Evolutionary conservation across 371 early-diverging fungal genomes (phyloP), one percentile per base, ranked within the genome.

Genomic region (Encephalitozoon cuniculi): DNA sequence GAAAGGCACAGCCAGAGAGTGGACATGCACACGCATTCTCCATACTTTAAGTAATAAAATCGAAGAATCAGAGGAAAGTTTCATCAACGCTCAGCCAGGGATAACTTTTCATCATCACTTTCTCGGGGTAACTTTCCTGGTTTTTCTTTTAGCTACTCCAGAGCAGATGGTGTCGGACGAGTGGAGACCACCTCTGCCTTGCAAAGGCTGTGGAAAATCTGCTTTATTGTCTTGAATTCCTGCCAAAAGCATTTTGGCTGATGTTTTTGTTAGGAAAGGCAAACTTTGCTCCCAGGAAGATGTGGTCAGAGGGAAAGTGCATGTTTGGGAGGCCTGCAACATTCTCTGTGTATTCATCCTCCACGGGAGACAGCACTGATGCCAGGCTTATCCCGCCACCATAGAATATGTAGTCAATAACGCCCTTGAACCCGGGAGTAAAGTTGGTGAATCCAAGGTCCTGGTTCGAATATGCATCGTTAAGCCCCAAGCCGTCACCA

Each of bases 381-480:
- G 90, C 88, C 21, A 87, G 85, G 34, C 92, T 82, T 28, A 91
- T 88, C 49, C 87, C 88, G 49, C 88, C 88, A 4, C 90, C 87
- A 85, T 91, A 91, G 91, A 94, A 97, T 71, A 97, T 91, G 80
- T 95, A 96, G 86, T 97, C 97, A 78, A 98, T 91, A 18, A 91
- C 91, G 0, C 93, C 96, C 69, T 87, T 89, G 79, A 92, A 97
- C 0, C 83, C 82, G 0, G 95, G 93, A 7, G 93, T 94, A 82
- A 88, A 93, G 84, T 95, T 95, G 18, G 99, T 98, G 85, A 95
- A 92, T 1, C 65, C 72, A 34, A 83, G 11, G 89, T 90, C 72
- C 92, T 85, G 75, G 90, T 91, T 44, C 82, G 86, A 0, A 89
- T 85, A 89, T 81, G 39, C 89, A 84, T 84, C 84, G 2, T 15